These are phyloP conservation scores for Polyporus tsugae DNA, from an alignment of 1,284 basidiomycete genomes.

Conservation along the genomic window DNA sequence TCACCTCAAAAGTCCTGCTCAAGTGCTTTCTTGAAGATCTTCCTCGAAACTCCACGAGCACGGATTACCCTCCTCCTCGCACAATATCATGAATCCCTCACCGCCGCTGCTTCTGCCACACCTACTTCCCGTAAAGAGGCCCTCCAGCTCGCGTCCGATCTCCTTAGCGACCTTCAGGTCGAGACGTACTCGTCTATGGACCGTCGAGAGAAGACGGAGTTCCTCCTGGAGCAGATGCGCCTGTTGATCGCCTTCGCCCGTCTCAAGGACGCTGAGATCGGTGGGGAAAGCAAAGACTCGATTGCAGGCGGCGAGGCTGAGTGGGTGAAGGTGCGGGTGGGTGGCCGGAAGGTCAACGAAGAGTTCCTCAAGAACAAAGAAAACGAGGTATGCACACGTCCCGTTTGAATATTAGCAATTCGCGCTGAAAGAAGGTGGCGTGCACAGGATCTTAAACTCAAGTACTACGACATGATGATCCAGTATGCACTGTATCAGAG, in stretches of 20 bases:
- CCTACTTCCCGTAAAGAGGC: conserved; percentile 65
- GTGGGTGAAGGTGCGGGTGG: conserved; percentile 93
- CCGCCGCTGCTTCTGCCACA: conserved; percentile 50
- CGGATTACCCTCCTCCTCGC: conserved; percentile 90
- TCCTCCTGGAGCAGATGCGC: conserved; percentile 98
- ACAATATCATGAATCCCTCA: conserved; percentile 81
- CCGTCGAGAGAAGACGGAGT: conserved; percentile 96
- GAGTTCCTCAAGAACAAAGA: conserved; percentile 90
- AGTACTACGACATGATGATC: conserved; percentile 97
- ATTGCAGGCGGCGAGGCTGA: conserved; percentile 80
- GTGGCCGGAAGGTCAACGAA: conserved; percentile 94
- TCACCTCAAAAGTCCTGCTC: neutral
- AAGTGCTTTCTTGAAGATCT: conserved; percentile 70
- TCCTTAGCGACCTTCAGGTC: conserved; percentile 95
- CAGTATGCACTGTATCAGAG: conserved; percentile 88
- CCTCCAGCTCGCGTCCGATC: conserved; percentile 84
- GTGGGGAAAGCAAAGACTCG: conserved; percentile 59
- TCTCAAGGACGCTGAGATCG: conserved; percentile 68
- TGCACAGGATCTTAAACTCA: conserved; percentile 91
- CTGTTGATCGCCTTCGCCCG: conserved; percentile 78
- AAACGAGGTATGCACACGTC: conserved; percentile 73
- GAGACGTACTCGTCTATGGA: conserved; percentile 99
- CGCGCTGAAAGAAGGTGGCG: neutral
- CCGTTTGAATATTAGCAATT: neutral
- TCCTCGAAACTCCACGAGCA: conserved; percentile 96